phyloP scores from a whole-genome alignment of 1,284 basidiomycete genomes.

The Leccinum huronense region DNA sequence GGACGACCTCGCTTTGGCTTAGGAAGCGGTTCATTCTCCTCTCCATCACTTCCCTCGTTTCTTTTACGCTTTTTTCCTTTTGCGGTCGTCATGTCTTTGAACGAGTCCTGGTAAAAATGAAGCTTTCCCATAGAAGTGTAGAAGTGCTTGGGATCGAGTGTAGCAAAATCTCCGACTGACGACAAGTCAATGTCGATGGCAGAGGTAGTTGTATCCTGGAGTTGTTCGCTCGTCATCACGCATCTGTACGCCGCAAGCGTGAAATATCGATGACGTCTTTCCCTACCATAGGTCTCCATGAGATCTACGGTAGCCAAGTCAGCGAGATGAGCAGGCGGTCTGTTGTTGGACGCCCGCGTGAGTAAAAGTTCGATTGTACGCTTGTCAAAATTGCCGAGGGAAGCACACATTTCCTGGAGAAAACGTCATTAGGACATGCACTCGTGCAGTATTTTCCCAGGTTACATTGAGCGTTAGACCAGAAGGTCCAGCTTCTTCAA shows the following conservation, averaged over 20 bases:
- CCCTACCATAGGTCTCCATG: conserved; percentile 74
- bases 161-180: conserved; percentile 53
- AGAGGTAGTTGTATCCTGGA: conserved; percentile 48
- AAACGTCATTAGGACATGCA: conserved; percentile 17
- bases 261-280: conserved; percentile 78
- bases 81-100: conserved; percentile 35
- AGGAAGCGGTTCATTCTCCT: conserved; percentile 30
- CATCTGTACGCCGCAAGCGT: conserved; percentile 59
- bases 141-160: conserved; percentile 45
- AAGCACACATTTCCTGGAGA: conserved; percentile 60
- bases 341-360: conserved; percentile 58
- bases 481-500: conserved; percentile 60
- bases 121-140: conserved; percentile 49
- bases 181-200: conserved; percentile 48
- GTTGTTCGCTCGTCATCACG: conserved; percentile 55
- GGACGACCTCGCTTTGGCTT: conserved; percentile 42
- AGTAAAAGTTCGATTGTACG: conserved; percentile 79
- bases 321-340: conserved; percentile 64
- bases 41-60: conserved; percentile 23
- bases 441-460: conserved; percentile 7
- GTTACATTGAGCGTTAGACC: conserved; percentile 72
- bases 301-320: conserved; percentile 67
- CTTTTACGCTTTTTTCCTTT: conserved; percentile 34
- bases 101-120: conserved; percentile 47
- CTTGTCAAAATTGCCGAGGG: conserved; percentile 69